A percentile compares a stretch with the other conserved stretches of the same genome.
phyloP scores from a whole-genome alignment of 305 asterid genomes.

The Petunia hybrid region DNA sequence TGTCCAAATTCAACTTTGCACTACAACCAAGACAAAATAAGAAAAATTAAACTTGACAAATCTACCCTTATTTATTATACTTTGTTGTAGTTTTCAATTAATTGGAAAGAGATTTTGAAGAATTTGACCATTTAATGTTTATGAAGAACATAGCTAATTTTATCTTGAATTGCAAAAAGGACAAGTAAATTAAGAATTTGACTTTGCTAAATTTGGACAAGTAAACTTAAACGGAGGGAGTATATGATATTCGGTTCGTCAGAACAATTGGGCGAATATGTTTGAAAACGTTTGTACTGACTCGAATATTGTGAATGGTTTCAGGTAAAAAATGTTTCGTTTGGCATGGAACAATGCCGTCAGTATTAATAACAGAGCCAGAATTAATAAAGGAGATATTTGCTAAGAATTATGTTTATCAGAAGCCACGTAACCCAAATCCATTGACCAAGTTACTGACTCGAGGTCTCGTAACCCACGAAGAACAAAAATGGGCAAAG shows the following conservation, averaged over 20 bases:
- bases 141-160: no score
- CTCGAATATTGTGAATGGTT: not conserved
- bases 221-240: no score
- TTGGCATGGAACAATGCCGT: constrained; percentile 47
- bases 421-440: constrained; percentile 29
- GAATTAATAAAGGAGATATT: constrained; percentile 44
- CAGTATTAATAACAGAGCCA: constrained; percentile 36
- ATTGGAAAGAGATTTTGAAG: no score
- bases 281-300: not conserved
- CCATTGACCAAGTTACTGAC: constrained; percentile 37
- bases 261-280: not conserved
- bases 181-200: no score
- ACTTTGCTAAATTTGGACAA: no score
- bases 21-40: no score
- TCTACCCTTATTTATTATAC: no score
- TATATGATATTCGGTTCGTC: not conserved
- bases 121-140: no score
- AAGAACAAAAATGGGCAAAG: constrained; percentile 57
- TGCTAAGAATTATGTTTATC: constrained; percentile 42
- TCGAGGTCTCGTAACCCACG: constrained; percentile 41
- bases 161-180: no score
- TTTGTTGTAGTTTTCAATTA: no score
- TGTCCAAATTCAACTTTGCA: no score
- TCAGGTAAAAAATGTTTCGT: constrained; percentile 45
- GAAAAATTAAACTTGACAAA: no score